These are phyloP conservation scores for Rhodotorula paludigena DNA, from an alignment of 768 basidiomycete genomes.

Conservation along the genomic window DNA sequence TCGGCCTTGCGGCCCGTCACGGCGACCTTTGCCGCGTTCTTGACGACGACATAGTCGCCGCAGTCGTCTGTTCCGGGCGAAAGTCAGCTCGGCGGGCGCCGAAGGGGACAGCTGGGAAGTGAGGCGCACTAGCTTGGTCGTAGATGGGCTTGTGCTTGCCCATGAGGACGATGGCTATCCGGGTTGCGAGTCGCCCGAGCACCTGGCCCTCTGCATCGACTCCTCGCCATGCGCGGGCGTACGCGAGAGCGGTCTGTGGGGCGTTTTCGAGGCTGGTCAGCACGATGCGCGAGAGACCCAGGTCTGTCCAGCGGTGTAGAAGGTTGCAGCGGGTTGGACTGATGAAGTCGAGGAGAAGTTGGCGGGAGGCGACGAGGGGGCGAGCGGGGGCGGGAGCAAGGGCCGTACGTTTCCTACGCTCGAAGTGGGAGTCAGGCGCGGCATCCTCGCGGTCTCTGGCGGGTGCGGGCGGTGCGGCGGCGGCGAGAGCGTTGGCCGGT, in stretches of 20 bases:
- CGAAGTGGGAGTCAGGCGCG: conserved; percentile 10
- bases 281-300: no score
- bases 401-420: conserved; percentile 25
- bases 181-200: conserved; percentile 88
- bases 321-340: no score
- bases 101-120: background rate
- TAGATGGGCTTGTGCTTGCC: conserved; percentile 98
- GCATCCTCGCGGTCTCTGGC: background rate
- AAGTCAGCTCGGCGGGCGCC: background rate
- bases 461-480: background rate
- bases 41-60: conserved; percentile 96
- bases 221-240: conserved; percentile 93
- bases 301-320: no score
- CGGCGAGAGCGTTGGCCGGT: background rate
- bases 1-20: conserved; percentile 85
- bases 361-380: no score
- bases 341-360: no score
- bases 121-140: conserved; percentile 71
- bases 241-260: conserved; percentile 81
- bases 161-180: conserved; percentile 93
- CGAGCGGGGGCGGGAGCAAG: background rate
- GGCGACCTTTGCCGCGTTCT: conserved; percentile 73
- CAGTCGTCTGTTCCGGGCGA: conserved; percentile 65
- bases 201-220: conserved; percentile 83
- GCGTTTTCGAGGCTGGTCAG: background rate